Evolutionary conservation across 805 yeast species (phyloP), one percentile per base, ranked within the genome.

Genomic region (Ascoidea tarda): DNA sequence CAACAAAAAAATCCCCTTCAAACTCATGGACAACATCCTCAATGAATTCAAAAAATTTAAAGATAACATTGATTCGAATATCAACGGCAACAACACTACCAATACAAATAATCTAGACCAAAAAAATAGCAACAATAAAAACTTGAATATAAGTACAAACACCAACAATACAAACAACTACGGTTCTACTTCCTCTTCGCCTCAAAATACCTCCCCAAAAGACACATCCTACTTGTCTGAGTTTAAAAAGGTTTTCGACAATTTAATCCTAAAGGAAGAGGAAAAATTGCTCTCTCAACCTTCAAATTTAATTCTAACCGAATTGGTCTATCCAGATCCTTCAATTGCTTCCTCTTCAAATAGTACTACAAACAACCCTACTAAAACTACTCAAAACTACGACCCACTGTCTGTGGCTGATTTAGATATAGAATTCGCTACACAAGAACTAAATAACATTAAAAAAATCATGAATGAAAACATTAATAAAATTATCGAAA

Each of bases 401-500:
- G 28, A 38, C 10, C 16, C 68, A 53, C 50, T 72, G 14, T 75
- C 72, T 6, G 69, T 66, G 49, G 74, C 54, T 6, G 50, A 49
- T 31, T 46, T 54, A 14, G 50, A 52, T n/a, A 50, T 54, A 5
- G 50, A 38, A 6, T 54, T 54, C 33, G 33, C 52, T 44, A 52
- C 54, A 16, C 8, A 69, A 53, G 89, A 84, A 55, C 73, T 84
- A 21, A 78, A 77, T 52, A 81, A 81, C 60, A 85, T 84, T 31
- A 70, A 82, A 57, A 76, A 76, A 51, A 65, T 84, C 56, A 82
- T 84, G 89, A 75, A 80, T 54, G 85, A 82, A 55, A 85, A 84
- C 60, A 80, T 84, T 52, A 87, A 81, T 59, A 74, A 79, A 59
- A 69, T 85, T 5, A 67, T 85, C 58, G 78, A 76, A 58, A 72